These are phyloP conservation scores for Erysiphe neolycopersici DNA, from an alignment of 2,329 filamentous ascomycete species.

Conservation along the genomic window DNA sequence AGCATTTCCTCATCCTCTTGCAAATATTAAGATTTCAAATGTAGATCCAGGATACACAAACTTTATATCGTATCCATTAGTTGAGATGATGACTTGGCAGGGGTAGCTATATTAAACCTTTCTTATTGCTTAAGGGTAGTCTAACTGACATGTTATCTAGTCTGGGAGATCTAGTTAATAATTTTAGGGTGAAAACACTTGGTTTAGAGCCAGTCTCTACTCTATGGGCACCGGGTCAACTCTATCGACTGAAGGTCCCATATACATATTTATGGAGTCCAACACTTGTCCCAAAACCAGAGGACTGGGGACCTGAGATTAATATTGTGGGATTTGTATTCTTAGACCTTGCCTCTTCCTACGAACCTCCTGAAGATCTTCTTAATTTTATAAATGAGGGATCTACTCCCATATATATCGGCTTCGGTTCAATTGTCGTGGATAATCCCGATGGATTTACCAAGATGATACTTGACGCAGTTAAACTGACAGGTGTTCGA, in stretches of 20 bases:
- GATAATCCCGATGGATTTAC: conserved; percentile 45
- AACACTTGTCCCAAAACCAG: conserved; percentile 35
- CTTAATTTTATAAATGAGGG: conserved; percentile 27
- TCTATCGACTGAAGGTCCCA: conserved; percentile 47
- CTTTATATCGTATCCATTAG: conserved; percentile 54
- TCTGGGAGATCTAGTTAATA: conserved; percentile 51
- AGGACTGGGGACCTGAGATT: conserved; percentile 41
- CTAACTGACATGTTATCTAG: conserved; percentile 4
- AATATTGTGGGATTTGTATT: conserved; percentile 60
- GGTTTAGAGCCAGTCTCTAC: conserved; percentile 48
- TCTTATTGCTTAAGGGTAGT: not conserved
- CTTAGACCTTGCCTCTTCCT: conserved; percentile 36
- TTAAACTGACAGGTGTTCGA: conserved; percentile 35
- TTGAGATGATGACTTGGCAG: conserved; percentile 81
- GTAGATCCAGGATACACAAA: conserved; percentile 49
- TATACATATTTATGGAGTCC: conserved; percentile 52
- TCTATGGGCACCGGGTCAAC: conserved; percentile 48
- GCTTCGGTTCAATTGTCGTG: conserved; percentile 51
- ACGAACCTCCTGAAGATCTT: conserved; percentile 28
- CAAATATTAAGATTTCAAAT: conserved; percentile 46
- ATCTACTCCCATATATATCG: conserved; percentile 41
- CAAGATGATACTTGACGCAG: conserved; percentile 42
- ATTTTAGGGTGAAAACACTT: conserved; percentile 41
- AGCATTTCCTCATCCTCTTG: conserved; percentile 44
- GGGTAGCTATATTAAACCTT: conserved; percentile 19